These are phyloP conservation scores for Centella asiatica DNA, from an alignment of 129 eudicot genomes.

Conservation along the genomic window DNA sequence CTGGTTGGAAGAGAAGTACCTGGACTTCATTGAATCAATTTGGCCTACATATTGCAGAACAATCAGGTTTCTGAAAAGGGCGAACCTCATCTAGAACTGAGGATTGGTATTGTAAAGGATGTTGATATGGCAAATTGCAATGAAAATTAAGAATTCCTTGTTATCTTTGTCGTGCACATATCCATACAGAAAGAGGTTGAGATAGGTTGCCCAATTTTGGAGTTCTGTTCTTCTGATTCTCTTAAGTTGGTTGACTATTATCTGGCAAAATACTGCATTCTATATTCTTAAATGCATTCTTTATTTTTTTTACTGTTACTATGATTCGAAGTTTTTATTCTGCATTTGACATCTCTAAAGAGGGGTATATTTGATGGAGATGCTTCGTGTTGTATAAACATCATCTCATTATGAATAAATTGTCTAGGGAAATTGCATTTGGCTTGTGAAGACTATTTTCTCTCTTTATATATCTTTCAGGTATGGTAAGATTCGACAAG, in stretches of 20 bases:
- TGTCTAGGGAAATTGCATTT: too few species aligned
- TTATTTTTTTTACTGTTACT: background rate
- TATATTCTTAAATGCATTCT: background rate
- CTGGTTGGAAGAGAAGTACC: constrained; percentile 41
- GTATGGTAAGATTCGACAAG: too few species aligned
- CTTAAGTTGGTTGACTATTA: background rate
- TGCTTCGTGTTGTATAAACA: too few species aligned
- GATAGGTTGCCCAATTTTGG: background rate
- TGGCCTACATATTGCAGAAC: constrained; percentile 83
- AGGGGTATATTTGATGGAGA: too few species aligned
- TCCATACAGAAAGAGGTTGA: constrained; percentile 14
- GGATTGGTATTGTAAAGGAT: constrained; percentile 4
- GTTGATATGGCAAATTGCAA: background rate
- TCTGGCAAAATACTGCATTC: background rate
- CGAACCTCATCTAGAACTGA: constrained; percentile 47
- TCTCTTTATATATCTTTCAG: too few species aligned
- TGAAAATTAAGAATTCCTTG: background rate
- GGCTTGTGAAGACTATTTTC: too few species aligned
- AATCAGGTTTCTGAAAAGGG: constrained; percentile 67
- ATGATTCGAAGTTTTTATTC: background rate
- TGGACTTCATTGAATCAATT: constrained; percentile 66
- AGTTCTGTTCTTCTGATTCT: background rate
- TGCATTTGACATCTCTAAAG: background rate
- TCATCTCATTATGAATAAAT: too few species aligned
- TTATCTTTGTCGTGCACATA: background rate